Evolutionary conservation across 148 eudicot species (phyloP).

Genomic region (Rhododendron vialii): DNA sequence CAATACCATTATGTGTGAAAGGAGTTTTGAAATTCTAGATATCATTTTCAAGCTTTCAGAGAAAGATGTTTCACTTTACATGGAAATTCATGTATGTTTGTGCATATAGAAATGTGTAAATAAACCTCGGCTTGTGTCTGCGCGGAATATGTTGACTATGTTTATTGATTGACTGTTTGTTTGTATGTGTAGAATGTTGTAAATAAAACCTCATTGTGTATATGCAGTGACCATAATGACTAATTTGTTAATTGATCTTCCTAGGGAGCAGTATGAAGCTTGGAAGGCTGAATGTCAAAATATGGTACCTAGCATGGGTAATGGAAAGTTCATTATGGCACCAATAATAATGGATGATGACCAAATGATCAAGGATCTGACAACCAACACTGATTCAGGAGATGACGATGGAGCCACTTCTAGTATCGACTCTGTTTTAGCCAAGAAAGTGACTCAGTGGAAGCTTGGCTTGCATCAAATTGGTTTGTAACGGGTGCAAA

Average conservation of each 20-base stretch:
- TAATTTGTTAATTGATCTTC: conserved; percentile 15
- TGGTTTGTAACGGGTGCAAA: conserved; percentile 50
- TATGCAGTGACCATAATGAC: conserved; percentile 14
- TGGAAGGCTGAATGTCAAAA: conserved; percentile 80
- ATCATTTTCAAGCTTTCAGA: neutral
- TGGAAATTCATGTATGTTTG: neutral
- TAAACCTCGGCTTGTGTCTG: conserved; percentile 7
- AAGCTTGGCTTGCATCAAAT: conserved; percentile 83
- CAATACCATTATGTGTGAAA: neutral
- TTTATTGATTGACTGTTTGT: neutral
- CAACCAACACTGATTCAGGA: conserved; percentile 11
- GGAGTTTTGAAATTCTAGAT: neutral
- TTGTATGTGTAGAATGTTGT: neutral
- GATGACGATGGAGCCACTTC: conserved; percentile 16
- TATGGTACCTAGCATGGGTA: conserved; percentile 74
- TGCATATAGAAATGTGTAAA: neutral
- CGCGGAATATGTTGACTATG: neutral
- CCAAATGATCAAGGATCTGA: conserved; percentile 38
- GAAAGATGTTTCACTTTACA: neutral
- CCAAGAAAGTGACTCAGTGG: conserved; percentile 74
- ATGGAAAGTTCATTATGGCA: conserved; percentile 60
- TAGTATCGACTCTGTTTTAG: conserved; percentile 26
- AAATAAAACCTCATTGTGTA: neutral
- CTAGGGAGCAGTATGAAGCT: conserved; percentile 81
- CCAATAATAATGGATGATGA: conserved; percentile 71